Base-by-base conservation (phyloP, 352 stramenopile genomes). In the Pythium aristosporum region DNA sequence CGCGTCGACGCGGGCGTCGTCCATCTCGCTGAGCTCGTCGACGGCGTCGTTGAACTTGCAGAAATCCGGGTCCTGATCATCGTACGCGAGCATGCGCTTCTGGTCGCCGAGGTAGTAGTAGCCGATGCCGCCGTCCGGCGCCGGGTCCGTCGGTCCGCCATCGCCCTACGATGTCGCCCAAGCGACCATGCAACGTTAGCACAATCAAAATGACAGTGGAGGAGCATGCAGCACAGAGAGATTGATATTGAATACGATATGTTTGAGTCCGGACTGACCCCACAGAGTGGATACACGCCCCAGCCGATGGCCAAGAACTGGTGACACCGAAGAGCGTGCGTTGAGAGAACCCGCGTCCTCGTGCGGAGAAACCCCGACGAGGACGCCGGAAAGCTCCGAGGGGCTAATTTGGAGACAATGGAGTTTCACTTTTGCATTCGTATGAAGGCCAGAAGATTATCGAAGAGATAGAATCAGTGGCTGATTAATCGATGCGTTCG, bases 381-480 rank as follows among this genome's bases (percentile, higher is more conserved):
- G 12, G 51, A 42, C 36, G 53, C 65, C 60, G 57, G 57, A 47
- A 51, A n/a, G 71, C 75, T 75, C 76, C 76, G 77, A 79, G 73
- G 87, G 85, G 85, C 82, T 92, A 94, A 94, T 93, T 85, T 89
- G 79, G 80, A 92, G 76, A 72, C 83, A 82, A 77, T 46, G 18
- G 12, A 46, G 39, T 10, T 79, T 85, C 85, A 28, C 71, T 94
- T 43, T 94, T 75, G 85, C 85, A 94, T 89, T 55, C 80, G 80
- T 91, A 94, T 94, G 85, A 94, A 94, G 82, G 85, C 85, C 85
- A 89, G 63, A 79, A 90, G 82, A 87, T 90, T 81, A 92, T 71
- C 32, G 63, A 52, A 37, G 60, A 65, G 51, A 46, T 61, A 25
- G 49, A 56, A 91, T 86, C 81, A 87, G 72, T 85, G 85, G 85